A percentile compares a stretch with the other conserved stretches of the same genome.
Conservation (phyloP, 352 stramenopile species). For the Pythium monospermum region DNA sequence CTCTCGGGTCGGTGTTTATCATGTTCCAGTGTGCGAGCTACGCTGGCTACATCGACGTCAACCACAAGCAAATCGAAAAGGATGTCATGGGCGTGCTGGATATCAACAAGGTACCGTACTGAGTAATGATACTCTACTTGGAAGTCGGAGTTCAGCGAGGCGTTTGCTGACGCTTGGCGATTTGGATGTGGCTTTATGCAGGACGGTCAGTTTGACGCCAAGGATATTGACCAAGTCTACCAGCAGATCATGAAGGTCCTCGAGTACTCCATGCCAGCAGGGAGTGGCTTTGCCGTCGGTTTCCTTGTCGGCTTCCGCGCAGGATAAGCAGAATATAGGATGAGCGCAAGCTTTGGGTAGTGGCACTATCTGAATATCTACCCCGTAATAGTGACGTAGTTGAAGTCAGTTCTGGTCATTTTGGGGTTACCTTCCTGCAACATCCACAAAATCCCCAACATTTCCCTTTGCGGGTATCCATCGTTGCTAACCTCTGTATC, state of each 20-base stretch:
- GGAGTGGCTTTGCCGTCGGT: conserved; percentile 66
- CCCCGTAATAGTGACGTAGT: conserved; percentile 17
- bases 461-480: neutral
- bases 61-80: conserved; percentile 89
- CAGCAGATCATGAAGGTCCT: conserved; percentile 72
- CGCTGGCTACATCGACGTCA: conserved; percentile 87
- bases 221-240: conserved; percentile 76
- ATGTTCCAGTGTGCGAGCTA: conserved; percentile 86
- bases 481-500: neutral
- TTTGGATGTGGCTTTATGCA: conserved; percentile 15
- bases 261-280: conserved; percentile 71
- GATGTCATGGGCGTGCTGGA: conserved; percentile 71
- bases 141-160: neutral
- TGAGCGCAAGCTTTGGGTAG: conserved; percentile 1
- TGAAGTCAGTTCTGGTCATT: conserved; percentile 13
- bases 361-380: neutral
- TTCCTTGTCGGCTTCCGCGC: conserved; percentile 76
- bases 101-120: conserved; percentile 57
- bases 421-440: conserved; percentile 19
- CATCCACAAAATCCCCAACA: conserved; percentile 12
- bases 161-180: neutral
- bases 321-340: too few species aligned
- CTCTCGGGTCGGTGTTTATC: conserved; percentile 84
- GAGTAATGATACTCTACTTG: neutral
- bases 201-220: conserved; percentile 67